Conservation (phyloP, 2,329 filamentous ascomycete species). For the Cryphonectria naterciae region DNA sequence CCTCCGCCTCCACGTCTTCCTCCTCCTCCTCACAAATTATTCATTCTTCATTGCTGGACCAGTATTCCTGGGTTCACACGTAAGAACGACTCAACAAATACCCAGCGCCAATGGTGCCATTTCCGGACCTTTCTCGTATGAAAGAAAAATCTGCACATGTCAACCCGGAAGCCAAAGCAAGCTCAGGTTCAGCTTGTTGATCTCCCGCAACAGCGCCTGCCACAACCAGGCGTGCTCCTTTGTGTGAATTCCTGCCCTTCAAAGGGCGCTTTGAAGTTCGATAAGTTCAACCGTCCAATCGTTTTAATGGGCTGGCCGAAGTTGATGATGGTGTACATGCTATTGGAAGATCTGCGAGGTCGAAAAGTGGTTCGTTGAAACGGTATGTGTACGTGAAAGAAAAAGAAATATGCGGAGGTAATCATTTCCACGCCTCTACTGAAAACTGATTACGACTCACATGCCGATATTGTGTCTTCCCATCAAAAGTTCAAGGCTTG, state of each 20-base stretch:
- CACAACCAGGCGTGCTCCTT: background rate
- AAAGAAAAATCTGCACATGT: background rate
- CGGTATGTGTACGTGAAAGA: background rate
- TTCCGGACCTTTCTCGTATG: background rate
- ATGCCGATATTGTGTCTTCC: background rate
- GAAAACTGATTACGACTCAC: no score
- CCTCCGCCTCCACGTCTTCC: no score
- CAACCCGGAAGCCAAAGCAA: background rate
- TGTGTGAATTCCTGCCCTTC: background rate
- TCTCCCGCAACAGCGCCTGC: background rate
- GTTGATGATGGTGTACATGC: background rate
- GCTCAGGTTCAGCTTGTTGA: background rate
- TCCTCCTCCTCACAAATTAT: background rate
- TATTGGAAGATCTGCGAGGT: background rate
- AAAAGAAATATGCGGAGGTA: background rate
- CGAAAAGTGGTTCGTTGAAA: background rate
- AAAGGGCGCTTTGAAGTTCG: background rate
- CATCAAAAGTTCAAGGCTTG: background rate
- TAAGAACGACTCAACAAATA: background rate
- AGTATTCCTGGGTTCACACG: no score
- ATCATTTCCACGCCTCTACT: background rate
- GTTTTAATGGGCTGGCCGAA: background rate
- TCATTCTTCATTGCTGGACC: background rate
- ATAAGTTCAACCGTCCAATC: no score
- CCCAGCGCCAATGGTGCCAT: background rate